Base-by-base conservation (phyloP, 495 filamentous ascomycete species). In the Daldinia childiae region DNA sequence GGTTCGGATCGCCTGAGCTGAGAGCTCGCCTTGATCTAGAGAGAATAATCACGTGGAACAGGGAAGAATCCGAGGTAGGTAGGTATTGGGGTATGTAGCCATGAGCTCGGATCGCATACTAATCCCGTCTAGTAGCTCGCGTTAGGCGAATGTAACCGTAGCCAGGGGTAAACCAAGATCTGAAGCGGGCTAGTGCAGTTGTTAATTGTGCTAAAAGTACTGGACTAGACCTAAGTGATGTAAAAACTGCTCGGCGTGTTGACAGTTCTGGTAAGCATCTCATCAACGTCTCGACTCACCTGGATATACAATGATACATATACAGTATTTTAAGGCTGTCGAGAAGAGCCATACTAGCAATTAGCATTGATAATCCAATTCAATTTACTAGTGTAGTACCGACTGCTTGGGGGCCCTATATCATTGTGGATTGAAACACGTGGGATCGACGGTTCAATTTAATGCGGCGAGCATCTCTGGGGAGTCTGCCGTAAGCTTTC, bases 121-220 rank as follows among this genome's bases (percentile, higher is more conserved):
- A 69, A 27, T 51, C 58, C 52, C 34, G 57, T 59, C 30, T 59
- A 24, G 58, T 50, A 7, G 2, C 26, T 32, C 58, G 34, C 27
- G 27, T 29, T 66, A 66, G 48, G 45, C 62, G 66, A 73, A 66
- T 66, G 66, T 41, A 73, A 69, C 71, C 62, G 29, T 65, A 62
- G 66, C 66, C 62, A 73, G 66, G 71, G 71, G 58, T 62, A 73
- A 73, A 66, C 62, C 71, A 65, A 73, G 71, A 73, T 73, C 66
- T 48, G 24, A 66, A 57, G 54, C 29, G 19, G 50, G 57, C 48
- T 64, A 69, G 19, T 29, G 27, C 4, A 6, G 21, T 52, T 52
- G 52, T 34, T 6, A 17, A 15, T 43, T 12, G 39, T 48, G 43
- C 19, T 48, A 48, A 48, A 48, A 24, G 38, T 11, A 15, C 2